Conservation (phyloP, 345 rosid genomes). For the Sapria himalayana region DNA sequence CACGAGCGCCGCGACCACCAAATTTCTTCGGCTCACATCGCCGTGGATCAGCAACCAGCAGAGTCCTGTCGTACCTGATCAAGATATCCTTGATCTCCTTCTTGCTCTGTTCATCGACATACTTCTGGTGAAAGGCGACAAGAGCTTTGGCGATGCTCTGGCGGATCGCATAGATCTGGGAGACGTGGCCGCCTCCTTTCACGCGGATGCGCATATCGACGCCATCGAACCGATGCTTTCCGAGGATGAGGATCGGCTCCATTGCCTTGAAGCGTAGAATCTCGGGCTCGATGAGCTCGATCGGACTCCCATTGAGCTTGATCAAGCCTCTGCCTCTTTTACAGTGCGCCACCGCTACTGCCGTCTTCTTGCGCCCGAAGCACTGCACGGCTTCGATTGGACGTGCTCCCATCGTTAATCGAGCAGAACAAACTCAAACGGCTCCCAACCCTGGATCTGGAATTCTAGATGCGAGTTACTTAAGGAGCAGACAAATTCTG, state of each 20-base stretch:
- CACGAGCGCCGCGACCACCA: conserved; percentile 77
- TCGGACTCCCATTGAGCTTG: conserved; percentile 65
- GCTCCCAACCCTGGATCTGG: too few relatives aligned
- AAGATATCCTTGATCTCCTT: conserved; percentile 72
- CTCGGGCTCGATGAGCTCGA: conserved; percentile 66
- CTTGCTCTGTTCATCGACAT: conserved; percentile 70
- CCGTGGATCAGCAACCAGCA: conserved; percentile 77
- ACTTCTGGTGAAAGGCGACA: conserved; percentile 68
- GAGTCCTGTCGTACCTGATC: conserved; percentile 63
- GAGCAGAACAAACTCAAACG: too few relatives aligned
- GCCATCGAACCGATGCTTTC: conserved; percentile 53
- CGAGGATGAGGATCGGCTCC: conserved; percentile 60
- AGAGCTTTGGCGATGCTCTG: conserved; percentile 89
- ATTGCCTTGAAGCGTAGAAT: conserved; percentile 67
- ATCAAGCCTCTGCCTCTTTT: conserved; percentile 49
- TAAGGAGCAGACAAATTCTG: too few relatives aligned
- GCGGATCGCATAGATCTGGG: conserved; percentile 79
- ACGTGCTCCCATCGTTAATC: too few relatives aligned
- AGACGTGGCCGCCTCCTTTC: conserved; percentile 67
- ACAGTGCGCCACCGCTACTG: conserved; percentile 71
- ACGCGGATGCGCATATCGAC: conserved; percentile 85
- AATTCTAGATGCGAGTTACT: too few relatives aligned
- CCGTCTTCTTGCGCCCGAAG: conserved; percentile 77
- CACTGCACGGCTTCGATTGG: conserved; percentile 35
- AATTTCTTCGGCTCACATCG: conserved; percentile 91